These are phyloP conservation scores for Saccharum hybrid DNA, from an alignment of 202 grass and related monocot species.

Conservation along the genomic window DNA sequence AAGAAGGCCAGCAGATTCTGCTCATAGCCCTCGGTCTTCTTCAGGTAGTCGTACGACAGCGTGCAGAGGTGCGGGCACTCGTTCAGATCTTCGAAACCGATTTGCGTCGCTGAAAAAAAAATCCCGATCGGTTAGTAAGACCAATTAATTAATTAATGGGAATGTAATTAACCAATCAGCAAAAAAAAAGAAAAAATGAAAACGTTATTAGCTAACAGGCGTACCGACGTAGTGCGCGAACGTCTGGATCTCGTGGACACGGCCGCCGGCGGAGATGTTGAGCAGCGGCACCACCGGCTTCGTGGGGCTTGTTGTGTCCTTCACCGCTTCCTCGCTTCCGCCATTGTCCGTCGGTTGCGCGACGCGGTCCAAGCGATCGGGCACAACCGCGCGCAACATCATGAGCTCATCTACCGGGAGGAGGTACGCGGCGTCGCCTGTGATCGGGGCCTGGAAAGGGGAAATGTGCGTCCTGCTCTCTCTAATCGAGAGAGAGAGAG, in stretches of 20 bases:
- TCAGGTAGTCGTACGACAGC: constrained; percentile 70
- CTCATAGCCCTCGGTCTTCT: constrained; percentile 67
- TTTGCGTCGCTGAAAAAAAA: constrained; percentile 58
- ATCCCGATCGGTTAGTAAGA: background rate
- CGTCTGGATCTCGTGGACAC: constrained; percentile 66
- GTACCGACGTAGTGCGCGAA: constrained; percentile 80
- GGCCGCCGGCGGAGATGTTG: constrained; percentile 47
- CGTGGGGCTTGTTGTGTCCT: background rate
- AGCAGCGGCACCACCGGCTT: constrained; percentile 58
- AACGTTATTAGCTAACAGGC: too few species aligned
- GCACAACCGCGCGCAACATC: background rate
- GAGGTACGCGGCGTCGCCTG: background rate
- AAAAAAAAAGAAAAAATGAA: background rate
- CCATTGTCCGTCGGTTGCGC: background rate
- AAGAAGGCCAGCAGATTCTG: constrained; percentile 82
- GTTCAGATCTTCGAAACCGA: constrained; percentile 61
- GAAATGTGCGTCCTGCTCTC: background rate
- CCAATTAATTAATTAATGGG: too few species aligned
- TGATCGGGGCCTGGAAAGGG: background rate
- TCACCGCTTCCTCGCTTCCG: background rate
- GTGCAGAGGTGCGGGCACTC: constrained; percentile 75
- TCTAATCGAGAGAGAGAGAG: background rate
- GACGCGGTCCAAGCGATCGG: background rate
- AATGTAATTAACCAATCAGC: background rate
- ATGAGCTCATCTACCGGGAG: constrained; percentile 26